phyloP scores from a whole-genome alignment of 2,329 filamentous ascomycete genomes.

The Pestalotiopsis sp. region DNA sequence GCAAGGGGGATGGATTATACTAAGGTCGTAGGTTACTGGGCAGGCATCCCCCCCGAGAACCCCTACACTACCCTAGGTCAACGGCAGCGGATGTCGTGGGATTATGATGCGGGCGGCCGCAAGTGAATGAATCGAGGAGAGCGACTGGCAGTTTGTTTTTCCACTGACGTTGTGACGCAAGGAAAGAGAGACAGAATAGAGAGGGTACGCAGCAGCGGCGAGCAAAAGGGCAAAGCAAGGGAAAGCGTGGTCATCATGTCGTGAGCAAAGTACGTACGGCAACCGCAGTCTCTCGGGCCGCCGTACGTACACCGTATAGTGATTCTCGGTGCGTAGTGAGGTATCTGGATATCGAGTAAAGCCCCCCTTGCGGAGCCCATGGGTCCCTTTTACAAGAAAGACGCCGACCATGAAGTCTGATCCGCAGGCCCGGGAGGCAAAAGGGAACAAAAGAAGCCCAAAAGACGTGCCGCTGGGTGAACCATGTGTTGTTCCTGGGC shows the following conservation, averaged over 20 bases:
- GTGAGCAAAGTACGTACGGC: no score
- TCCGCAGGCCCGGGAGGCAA: background rate
- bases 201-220: background rate
- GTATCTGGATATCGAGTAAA: no score
- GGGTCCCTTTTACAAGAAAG: background rate
- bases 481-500: background rate
- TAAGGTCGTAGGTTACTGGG: background rate
- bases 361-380: no score
- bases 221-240: no score
- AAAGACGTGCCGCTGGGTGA: background rate
- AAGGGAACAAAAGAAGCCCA: background rate
- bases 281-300: no score
- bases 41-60: background rate
- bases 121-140: background rate
- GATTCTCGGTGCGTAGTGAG: no score
- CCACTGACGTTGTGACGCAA: background rate
- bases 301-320: no score
- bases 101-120: background rate
- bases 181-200: no score
- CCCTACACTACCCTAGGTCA: background rate
- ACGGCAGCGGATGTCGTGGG: background rate
- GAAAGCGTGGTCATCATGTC: no score
- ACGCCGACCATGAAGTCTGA: background rate
- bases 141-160: background rate
- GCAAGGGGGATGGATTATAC: background rate